Percentiles rank a stretch among this genome's conserved stretches.
These are phyloP conservation scores for Claviceps sorghi DNA, from an alignment of 2,329 filamentous ascomycete genomes.

Conservation along the genomic window DNA sequence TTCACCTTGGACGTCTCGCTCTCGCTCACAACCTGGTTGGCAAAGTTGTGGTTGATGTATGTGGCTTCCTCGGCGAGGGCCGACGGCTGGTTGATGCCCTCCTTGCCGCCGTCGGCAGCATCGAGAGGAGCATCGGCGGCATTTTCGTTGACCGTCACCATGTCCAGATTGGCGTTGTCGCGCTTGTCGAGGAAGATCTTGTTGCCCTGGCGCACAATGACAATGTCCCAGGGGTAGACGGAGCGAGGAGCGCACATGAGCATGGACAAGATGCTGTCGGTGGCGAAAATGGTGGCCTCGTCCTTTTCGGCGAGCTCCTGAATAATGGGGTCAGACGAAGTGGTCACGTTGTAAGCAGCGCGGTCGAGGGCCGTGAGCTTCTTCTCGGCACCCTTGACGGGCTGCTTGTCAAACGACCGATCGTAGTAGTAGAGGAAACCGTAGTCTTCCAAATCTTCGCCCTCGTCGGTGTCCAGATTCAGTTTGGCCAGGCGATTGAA, in stretches of 20 bases:
- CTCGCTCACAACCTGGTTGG: constrained; percentile 86
- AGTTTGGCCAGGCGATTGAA: constrained; percentile 91
- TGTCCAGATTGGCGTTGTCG: constrained; percentile 83
- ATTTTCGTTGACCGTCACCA: constrained; percentile 99
- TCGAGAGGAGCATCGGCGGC: constrained; percentile 89
- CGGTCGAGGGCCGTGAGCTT: constrained; percentile 83
- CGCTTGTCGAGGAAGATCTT: constrained; percentile 99
- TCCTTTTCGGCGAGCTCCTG: constrained; percentile 93
- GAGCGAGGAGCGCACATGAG: constrained; percentile 96
- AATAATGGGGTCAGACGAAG: constrained; percentile 88
- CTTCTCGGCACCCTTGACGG: constrained; percentile 76
- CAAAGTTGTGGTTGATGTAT: constrained; percentile 99
- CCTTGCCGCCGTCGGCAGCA: constrained; percentile 80
- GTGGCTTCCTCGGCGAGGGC: constrained; percentile 93
- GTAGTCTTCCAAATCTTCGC: constrained; percentile 88
- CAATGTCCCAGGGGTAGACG: constrained; percentile 96
- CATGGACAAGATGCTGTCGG: constrained; percentile 95
- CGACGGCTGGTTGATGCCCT: constrained; percentile 83
- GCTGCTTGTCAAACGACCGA: constrained; percentile 82
- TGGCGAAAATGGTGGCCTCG: constrained; percentile 92
- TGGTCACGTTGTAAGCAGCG: constrained; percentile 95
- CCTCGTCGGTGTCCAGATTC: constrained; percentile 86
- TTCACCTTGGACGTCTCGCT: constrained; percentile 62
- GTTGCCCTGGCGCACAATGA: constrained; percentile 83
- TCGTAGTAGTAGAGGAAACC: constrained; percentile 99